Evolutionary conservation across 768 basidiomycete species (phyloP), one percentile per base, ranked within the genome.

Genomic region (Pisolithus sp.): DNA sequence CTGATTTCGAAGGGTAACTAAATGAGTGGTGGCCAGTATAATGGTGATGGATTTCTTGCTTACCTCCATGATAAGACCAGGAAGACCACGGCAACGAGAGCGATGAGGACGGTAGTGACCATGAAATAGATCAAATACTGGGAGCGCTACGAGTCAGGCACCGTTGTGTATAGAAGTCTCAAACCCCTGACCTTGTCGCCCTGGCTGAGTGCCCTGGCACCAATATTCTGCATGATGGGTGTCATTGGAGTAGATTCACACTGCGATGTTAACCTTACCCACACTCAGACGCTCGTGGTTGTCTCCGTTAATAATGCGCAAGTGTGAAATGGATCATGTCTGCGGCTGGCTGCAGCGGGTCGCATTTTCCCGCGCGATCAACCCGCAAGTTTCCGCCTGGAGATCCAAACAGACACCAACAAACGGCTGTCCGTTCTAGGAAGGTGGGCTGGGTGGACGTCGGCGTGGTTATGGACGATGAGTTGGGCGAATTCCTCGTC

Each of bases 401-500:
- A 10, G 41, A 8, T 3, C 44, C 56, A 57, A 58, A 62, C 21
- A 58, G 15, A 24, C 21, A 41, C 40, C 40, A 41, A 41, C 40
- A 41, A 34, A 10, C n/a, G 46, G 50, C 53, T 36, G 51, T 21
- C 36, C 4, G 24, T 21, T 23, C n/a, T 9, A 13, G 23, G 20
- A 7, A 59, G 45, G 46, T 28, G 24, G 48, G 31, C 21, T 53
- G 36, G 38, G 31, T 36, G 28, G 30, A 49, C 18, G 43, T 58
- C 62, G 31, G 34, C 12, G 15, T 13, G 62, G 56, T 53, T 42
- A 66, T 64, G 64, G 62, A 61, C 51, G 53, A 68, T 67, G 68
- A 63, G 63, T 55, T 58, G 57, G 57, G 55, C 49, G 50, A 54
- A 37, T 46, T 64, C 68, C 53, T 62, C 68, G 54, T 64, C 67